Conservation (phyloP, 768 basidiomycete species). For the Rhodocollybia butyracea region DNA sequence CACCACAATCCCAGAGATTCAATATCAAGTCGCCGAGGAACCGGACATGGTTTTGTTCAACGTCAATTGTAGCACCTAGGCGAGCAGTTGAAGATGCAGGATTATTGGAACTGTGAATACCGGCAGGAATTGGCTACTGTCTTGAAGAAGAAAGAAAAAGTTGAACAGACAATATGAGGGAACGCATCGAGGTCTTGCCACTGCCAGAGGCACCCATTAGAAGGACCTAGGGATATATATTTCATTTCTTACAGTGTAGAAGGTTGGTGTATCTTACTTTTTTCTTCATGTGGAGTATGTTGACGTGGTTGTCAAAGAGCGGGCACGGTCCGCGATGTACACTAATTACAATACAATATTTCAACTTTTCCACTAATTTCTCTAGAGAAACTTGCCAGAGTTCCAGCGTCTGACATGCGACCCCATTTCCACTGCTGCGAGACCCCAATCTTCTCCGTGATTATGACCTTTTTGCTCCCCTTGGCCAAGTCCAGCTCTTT, state of each 20-base stretch:
- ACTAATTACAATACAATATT: not conserved
- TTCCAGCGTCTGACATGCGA: constrained; percentile 62
- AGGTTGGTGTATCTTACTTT: constrained; percentile 39
- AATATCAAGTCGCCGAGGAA: constrained; percentile 95
- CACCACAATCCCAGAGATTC: constrained; percentile 98
- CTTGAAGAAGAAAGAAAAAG: constrained; percentile 7
- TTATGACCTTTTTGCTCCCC: constrained; percentile 81
- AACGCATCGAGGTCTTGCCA: constrained; percentile 97
- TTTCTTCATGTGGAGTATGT: constrained; percentile 50
- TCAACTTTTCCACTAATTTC: not conserved
- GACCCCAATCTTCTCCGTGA: constrained; percentile 97
- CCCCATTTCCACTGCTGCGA: constrained; percentile 94
- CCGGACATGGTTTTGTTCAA: constrained; percentile 95
- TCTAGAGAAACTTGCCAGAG: constrained; percentile 55
- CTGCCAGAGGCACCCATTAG: constrained; percentile 97
- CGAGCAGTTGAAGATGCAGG: constrained; percentile 88
- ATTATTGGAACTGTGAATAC: constrained; percentile 79
- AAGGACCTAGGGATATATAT: constrained; percentile 60
- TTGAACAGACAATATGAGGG: constrained; percentile 88
- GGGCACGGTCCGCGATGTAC: not conserved
- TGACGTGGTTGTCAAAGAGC: not conserved
- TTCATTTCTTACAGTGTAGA: constrained; percentile 4
- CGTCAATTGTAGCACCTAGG: constrained; percentile 95
- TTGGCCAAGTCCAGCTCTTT: constrained; percentile 84
- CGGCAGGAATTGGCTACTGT: constrained; percentile 12